phyloP scores from a whole-genome alignment of 768 basidiomycete genomes.

The Trametes cinnabarina region DNA sequence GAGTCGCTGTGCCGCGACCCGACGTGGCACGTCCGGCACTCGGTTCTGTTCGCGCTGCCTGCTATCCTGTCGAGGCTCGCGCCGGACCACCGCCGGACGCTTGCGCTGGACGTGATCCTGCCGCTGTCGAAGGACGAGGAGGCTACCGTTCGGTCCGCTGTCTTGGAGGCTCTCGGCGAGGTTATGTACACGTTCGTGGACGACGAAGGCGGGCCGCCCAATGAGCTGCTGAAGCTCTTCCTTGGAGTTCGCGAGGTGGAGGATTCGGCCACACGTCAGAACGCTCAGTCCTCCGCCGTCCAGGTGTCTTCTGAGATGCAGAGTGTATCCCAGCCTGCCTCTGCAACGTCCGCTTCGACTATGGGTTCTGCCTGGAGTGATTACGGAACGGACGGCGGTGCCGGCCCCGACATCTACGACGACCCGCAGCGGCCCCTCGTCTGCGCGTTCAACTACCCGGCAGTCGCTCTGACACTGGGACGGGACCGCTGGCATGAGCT shows the following conservation, averaged over 20 bases:
- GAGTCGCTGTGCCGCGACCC: slow-evolving; percentile 65
- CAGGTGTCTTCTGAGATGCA: not conserved
- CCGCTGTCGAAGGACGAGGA: slow-evolving; percentile 64
- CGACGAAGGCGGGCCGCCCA: slow-evolving; percentile 65
- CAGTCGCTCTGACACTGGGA: slow-evolving; percentile 83
- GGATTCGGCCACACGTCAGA: slow-evolving; percentile 25
- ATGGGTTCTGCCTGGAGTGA: slow-evolving; percentile 20
- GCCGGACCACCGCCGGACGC: slow-evolving; percentile 50
- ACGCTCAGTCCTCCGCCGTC: not conserved
- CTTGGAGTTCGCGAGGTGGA: slow-evolving; percentile 55
- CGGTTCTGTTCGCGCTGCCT: slow-evolving; percentile 82
- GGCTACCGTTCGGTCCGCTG: slow-evolving; percentile 69
- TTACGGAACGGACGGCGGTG: slow-evolving; percentile 11
- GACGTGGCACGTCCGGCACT: slow-evolving; percentile 83
- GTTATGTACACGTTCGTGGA: slow-evolving; percentile 79
- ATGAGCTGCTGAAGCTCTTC: slow-evolving; percentile 73
- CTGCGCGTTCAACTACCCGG: slow-evolving; percentile 90
- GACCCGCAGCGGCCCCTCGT: slow-evolving; percentile 75
- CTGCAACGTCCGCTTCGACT: slow-evolving; percentile 2
- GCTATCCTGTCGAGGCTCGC: slow-evolving; percentile 70
- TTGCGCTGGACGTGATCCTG: slow-evolving; percentile 65
- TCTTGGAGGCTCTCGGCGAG: slow-evolving; percentile 86
- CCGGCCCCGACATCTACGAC: slow-evolving; percentile 35
- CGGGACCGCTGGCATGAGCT: slow-evolving; percentile 70
- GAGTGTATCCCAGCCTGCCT: not conserved